Evolutionary conservation across 345 rosid genomes (phyloP), one percentile per base, ranked within the genome.

Genomic region (Lumnitzera littorea): DNA sequence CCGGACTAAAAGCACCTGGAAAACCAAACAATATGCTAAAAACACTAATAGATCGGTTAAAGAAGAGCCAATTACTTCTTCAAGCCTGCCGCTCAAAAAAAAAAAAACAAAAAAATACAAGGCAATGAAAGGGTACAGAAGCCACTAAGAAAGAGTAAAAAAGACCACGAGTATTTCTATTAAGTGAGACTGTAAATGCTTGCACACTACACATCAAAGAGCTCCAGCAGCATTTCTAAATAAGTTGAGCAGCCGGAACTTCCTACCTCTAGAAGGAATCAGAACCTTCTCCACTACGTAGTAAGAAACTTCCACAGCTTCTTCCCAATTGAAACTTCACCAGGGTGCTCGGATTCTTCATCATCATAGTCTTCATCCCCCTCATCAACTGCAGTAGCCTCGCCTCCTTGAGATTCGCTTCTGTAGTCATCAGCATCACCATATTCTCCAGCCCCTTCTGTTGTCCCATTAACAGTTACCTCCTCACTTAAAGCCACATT

Each of bases 251-350:
- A 55, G 61, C 50, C 72, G 61, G 50, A 48, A 27, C 31, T 58
- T 43, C 62, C 36, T 20, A 52, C 27, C 17, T 16, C 16, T 51
- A 56, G 12, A 3, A 7, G 48, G 36, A 15, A 64, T 50, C 20
- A 20, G 20, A 20, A 20, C 20, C 58, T 9, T 50, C 50, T 29
- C 17, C 58, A 46, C 71, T 70, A 94, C 11, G 95, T 88, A 16
- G 97, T 90, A 74, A 90, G 76, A 74, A 94, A 88, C 29, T 81
- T 84, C 99, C 99, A 94, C 0, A 90, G 84, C 84, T 90, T 94
- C 85, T 90, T 94, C 54, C 91, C 87, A 3, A 94, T 70, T 7
- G 99, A 90, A 52, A 10, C 87, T 67, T 90, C 87, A 24, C 95
- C 95, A 0, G 92, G 95, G 69, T 80, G 96, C 74, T 76, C 80